Evolutionary conservation across 2,329 filamentous ascomycete species (phyloP).

Genomic region (Emmonsia crescens): DNA sequence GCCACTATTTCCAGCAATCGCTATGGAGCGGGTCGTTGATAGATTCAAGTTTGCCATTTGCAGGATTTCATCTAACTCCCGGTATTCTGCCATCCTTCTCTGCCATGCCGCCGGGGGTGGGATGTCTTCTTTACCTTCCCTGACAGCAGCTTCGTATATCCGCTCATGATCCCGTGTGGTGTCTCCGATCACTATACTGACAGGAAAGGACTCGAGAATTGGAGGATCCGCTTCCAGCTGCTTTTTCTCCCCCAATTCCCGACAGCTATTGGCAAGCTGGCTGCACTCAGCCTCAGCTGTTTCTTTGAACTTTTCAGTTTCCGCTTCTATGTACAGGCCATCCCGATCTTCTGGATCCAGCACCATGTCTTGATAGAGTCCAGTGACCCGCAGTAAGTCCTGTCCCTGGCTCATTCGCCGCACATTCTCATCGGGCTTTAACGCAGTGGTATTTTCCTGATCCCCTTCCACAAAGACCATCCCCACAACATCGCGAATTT

Average conservation of each 20-base stretch:
- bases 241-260: neutral
- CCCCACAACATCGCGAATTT: neutral
- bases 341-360: neutral
- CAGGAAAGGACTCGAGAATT: neutral
- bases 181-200: neutral
- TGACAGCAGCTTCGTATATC: neutral
- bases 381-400: neutral
- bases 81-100: neutral
- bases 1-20: neutral
- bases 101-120: neutral
- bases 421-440: neutral
- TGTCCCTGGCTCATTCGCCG: neutral
- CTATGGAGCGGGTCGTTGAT: neutral
- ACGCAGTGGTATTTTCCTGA: neutral
- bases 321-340: neutral
- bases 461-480: slow-evolving; percentile 1
- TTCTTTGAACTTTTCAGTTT: neutral
- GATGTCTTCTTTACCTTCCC: neutral
- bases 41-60: neutral
- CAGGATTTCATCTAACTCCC: neutral
- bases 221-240: slow-evolving; percentile 1
- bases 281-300: neutral
- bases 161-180: neutral
- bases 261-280: neutral
- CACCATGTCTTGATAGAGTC: neutral